Conservation (phyloP, 305 asterid genomes). For the Fraxinus dipetala region DNA sequence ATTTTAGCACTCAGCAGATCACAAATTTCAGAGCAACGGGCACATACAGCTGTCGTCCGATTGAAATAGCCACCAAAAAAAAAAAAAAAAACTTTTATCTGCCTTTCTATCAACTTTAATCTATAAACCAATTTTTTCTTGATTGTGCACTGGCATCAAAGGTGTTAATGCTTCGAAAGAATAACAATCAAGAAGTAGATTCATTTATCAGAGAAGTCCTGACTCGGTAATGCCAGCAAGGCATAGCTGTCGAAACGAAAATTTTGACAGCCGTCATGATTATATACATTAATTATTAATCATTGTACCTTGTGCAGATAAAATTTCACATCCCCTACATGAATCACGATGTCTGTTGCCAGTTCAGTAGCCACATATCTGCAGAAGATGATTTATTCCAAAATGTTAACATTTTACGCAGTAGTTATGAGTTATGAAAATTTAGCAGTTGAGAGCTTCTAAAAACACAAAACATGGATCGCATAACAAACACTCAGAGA, state of each 20-base stretch:
- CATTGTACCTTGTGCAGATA: constrained; percentile 5
- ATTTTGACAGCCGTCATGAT: not conserved
- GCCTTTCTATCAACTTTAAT: not conserved
- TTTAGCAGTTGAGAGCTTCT: not conserved
- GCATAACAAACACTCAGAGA: not conserved
- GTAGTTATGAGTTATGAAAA: not conserved
- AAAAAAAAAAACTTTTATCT: not conserved
- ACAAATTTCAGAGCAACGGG: not conserved
- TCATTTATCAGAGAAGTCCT: not conserved
- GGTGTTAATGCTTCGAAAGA: not conserved
- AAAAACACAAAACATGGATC: not conserved
- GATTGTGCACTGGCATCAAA: not conserved
- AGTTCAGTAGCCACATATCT: constrained; percentile 5
- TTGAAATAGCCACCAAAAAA: not conserved
- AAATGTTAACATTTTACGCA: not conserved
- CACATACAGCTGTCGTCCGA: not conserved
- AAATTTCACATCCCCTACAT: not conserved
- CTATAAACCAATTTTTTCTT: not conserved
- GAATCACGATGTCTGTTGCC: constrained; percentile 7
- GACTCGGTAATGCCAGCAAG: not conserved
- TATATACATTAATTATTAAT: not conserved
- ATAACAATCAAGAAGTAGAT: not conserved
- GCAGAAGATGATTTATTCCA: not conserved
- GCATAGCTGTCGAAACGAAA: not conserved
- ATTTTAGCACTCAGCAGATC: not conserved